Evolutionary conservation across 768 basidiomycete species (phyloP).

Genomic region (Termitomyces bulborhizus): DNA sequence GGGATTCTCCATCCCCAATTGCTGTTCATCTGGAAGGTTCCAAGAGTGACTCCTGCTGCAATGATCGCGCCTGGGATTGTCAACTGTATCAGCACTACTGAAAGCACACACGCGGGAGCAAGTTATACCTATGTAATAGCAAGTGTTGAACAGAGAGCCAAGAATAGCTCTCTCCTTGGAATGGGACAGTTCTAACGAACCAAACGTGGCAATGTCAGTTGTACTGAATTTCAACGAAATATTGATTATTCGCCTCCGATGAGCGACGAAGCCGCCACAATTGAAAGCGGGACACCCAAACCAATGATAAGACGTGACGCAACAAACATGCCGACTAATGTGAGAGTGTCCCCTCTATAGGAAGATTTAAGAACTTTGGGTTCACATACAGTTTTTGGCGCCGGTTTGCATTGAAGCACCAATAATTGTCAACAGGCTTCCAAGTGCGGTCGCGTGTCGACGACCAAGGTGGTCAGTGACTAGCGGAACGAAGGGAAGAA

Average conservation of each 20-base stretch:
- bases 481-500: too few relatives aligned
- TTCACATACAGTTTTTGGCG: constrained; percentile 38
- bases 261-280: constrained; percentile 60
- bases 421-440: constrained; percentile 44
- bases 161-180: constrained; percentile 64
- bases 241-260: constrained; percentile 37
- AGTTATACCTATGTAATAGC: constrained; percentile 47
- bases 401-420: constrained; percentile 40
- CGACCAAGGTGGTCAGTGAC: constrained; percentile 47
- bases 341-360: not conserved
- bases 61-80: constrained; percentile 41
- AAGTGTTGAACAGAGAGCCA: constrained; percentile 58
- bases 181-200: constrained; percentile 48
- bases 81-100: not conserved
- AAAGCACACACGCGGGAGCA: not conserved
- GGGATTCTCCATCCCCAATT: constrained; percentile 72
- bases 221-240: not conserved
- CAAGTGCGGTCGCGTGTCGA: constrained; percentile 42
- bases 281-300: constrained; percentile 56
- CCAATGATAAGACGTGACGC: constrained; percentile 50
- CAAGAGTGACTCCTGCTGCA: constrained; percentile 55
- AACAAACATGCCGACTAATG: constrained; percentile 53
- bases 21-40: constrained; percentile 53
- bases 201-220: not conserved
- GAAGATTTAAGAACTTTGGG: not conserved